Percentiles rank a stretch among this genome's conserved stretches.
Evolutionary conservation across 164 flowering plant species (phyloP).

Genomic region (Vitis amurensis): DNA sequence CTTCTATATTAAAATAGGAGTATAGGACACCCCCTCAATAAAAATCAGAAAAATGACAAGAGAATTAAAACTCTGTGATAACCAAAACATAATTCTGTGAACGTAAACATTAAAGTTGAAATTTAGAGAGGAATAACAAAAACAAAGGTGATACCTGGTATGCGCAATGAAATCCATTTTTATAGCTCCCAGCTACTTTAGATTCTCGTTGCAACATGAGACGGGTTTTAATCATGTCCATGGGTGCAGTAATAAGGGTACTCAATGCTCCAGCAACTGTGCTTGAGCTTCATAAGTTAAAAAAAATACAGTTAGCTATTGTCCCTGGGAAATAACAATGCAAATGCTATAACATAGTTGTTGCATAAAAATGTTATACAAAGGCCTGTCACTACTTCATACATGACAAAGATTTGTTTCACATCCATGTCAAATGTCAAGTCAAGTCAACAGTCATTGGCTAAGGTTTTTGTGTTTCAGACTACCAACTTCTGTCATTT

Average conservation of each 20-base stretch:
- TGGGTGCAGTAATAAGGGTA: constrained; percentile 79
- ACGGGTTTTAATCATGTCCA: constrained; percentile 88
- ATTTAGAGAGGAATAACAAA: neutral
- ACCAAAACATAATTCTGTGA: neutral
- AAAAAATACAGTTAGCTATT: constrained; percentile 22
- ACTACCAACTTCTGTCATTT: no score
- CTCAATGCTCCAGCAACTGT: constrained; percentile 70
- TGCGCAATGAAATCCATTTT: constrained; percentile 84
- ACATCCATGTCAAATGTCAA: no score
- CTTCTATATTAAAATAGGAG: no score
- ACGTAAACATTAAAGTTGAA: neutral
- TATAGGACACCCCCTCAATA: no score
- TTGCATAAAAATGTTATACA: no score
- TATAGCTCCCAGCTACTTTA: constrained; percentile 49
- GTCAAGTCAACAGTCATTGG: no score
- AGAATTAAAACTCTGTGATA: neutral
- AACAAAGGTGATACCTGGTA: constrained; percentile 51
- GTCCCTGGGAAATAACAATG: neutral
- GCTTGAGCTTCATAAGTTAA: constrained; percentile 65
- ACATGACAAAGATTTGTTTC: no score
- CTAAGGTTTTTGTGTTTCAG: no score
- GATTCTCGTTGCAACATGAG: constrained; percentile 88
- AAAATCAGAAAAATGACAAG: neutral
- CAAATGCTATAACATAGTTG: no score
- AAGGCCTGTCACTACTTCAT: neutral